A percentile compares a stretch with the other conserved stretches of the same genome.
Conservation (phyloP, 345 rosid species). For the Salix viminalis region DNA sequence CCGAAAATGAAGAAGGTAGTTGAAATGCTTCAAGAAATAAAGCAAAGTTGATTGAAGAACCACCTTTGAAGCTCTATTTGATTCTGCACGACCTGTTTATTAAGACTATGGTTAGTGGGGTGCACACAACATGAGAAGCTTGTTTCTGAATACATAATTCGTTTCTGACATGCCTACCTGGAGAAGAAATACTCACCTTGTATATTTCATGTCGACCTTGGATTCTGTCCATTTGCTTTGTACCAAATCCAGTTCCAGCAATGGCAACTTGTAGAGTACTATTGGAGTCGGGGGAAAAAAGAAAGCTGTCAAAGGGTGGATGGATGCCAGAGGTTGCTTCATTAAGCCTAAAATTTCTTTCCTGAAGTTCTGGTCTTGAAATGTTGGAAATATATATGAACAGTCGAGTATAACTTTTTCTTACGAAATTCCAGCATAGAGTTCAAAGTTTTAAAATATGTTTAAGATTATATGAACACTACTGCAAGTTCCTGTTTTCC, state of each 20-base stretch:
- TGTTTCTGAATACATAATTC: background rate
- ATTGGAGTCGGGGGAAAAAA: constrained; percentile 1
- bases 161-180: background rate
- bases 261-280: constrained; percentile 7
- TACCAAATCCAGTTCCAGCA: constrained; percentile 4
- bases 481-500: background rate
- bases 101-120: background rate
- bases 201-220: constrained; percentile 4
- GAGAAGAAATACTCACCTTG: background rate
- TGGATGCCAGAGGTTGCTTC: background rate
- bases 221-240: constrained; percentile 9
- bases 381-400: constrained; percentile 15
- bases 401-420: background rate
- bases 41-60: constrained; percentile 34
- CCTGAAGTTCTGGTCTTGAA: constrained; percentile 12
- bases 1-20: constrained; percentile 36
- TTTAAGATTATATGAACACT: background rate
- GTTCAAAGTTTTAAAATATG: background rate
- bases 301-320: background rate
- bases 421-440: background rate
- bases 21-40: constrained; percentile 54
- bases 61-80: background rate
- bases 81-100: background rate
- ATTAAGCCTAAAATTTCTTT: constrained; percentile 14
- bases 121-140: background rate